Percentiles rank a stretch among this genome's conserved stretches.
phyloP scores from a whole-genome alignment of 768 basidiomycete species.

The Leucosporidium yakuticum region DNA sequence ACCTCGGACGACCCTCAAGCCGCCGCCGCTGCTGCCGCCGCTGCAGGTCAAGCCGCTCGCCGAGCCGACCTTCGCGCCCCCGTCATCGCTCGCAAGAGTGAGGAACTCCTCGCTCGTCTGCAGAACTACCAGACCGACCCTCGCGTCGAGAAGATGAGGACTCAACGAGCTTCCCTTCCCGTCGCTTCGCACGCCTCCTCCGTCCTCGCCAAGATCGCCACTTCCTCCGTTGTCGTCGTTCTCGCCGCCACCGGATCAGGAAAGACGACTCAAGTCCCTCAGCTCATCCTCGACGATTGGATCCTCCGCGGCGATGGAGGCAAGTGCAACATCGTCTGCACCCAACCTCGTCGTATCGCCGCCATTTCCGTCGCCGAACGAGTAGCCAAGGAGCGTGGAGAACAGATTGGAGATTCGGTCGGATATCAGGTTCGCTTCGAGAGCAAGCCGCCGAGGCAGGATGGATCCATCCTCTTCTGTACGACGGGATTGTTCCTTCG shows the following conservation, averaged over 20 bases:
- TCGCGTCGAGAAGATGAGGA: slow-evolving; percentile 59
- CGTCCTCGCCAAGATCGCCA: slow-evolving; percentile 61
- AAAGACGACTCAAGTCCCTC: slow-evolving; percentile 91
- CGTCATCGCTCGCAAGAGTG: slow-evolving; percentile 54
- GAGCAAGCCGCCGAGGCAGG: slow-evolving; percentile 63
- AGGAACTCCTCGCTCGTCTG: slow-evolving; percentile 53
- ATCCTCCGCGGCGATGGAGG: slow-evolving; percentile 74
- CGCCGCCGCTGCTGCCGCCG: background rate
- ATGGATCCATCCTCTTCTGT: slow-evolving; percentile 85
- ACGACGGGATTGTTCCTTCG: slow-evolving; percentile 87
- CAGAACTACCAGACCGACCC: slow-evolving; percentile 60
- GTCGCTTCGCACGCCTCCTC: slow-evolving; percentile 64
- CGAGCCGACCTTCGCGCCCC: background rate
- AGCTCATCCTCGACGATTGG: slow-evolving; percentile 77
- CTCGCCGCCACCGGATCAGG: slow-evolving; percentile 89
- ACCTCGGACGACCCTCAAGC: slow-evolving; percentile 13
- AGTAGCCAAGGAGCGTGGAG: slow-evolving; percentile 79
- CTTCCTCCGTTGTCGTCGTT: slow-evolving; percentile 78
- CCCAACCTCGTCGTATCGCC: slow-evolving; percentile 84
- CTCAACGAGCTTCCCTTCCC: slow-evolving; percentile 62
- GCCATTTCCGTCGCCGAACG: slow-evolving; percentile 88
- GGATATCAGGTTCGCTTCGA: slow-evolving; percentile 95
- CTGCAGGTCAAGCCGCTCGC: background rate
- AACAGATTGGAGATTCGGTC: slow-evolving; percentile 61
- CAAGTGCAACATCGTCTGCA: slow-evolving; percentile 81